Evolutionary conservation across 331 rosid species (phyloP).

Genomic region (Quercus tomentella): DNA sequence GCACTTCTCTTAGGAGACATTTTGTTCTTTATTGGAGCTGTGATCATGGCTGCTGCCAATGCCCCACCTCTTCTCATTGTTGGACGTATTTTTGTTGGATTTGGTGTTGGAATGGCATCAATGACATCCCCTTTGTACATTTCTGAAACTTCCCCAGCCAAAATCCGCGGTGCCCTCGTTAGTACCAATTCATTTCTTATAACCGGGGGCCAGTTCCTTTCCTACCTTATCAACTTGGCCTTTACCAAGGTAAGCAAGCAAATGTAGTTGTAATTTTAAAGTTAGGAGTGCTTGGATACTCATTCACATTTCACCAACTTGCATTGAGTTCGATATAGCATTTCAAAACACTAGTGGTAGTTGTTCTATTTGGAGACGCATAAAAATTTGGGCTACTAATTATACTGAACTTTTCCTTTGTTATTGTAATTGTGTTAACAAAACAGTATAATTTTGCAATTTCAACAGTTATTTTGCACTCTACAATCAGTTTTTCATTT

Average conservation of each 20-base stretch:
- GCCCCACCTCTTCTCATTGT: slow-evolving; percentile 27
- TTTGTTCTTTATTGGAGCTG: slow-evolving; percentile 39
- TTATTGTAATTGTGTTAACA: neutral
- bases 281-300: neutral
- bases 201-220: slow-evolving; percentile 54
- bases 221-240: slow-evolving; percentile 55
- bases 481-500: neutral
- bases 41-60: slow-evolving; percentile 37
- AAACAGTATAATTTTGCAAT: neutral
- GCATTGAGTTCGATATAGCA: neutral
- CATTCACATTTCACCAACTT: neutral
- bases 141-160: slow-evolving; percentile 63
- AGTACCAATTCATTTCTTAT: slow-evolving; percentile 52
- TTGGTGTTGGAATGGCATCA: slow-evolving; percentile 63
- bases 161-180: slow-evolving; percentile 57
- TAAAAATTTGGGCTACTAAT: neutral
- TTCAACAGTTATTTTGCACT: neutral
- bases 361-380: neutral
- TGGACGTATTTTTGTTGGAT: slow-evolving; percentile 48
- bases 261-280: neutral
- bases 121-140: slow-evolving; percentile 60
- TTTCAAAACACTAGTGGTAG: neutral
- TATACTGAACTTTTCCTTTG: neutral
- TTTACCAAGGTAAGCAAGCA: slow-evolving; percentile 27
- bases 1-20: slow-evolving; percentile 37